Evolutionary conservation across 176 grass and related monocot species (phyloP).

Genomic region (Oryza rufipogon): DNA sequence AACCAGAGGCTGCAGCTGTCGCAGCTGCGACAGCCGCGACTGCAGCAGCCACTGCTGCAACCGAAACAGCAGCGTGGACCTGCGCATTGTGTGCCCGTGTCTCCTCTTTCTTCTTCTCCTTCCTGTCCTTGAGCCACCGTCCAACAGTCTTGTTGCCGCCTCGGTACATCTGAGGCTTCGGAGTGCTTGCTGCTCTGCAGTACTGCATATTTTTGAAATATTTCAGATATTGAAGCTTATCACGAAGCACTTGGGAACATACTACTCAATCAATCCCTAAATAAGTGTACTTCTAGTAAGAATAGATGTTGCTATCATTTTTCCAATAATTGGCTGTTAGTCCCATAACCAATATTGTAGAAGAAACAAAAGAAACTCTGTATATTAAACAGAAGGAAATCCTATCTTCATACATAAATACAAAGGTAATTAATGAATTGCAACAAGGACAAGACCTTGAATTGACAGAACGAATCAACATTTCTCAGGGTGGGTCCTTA

Average conservation of each 20-base stretch:
- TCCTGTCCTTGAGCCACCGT: constrained; percentile 90
- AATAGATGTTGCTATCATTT: not conserved
- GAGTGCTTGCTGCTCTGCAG: constrained; percentile 64
- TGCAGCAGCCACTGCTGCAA: constrained; percentile 76
- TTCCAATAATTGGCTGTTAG: not conserved
- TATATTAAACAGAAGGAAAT: not conserved
- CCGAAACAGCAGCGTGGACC: constrained; percentile 82
- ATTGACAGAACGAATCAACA: constrained; percentile 27
- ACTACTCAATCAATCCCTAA: no score
- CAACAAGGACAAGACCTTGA: constrained; percentile 10
- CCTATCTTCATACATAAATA: not conserved
- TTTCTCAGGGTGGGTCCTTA: constrained; percentile 25
- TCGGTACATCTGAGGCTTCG: constrained; percentile 64
- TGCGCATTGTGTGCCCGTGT: constrained; percentile 90
- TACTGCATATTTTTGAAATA: constrained; percentile 50
- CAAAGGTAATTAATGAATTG: constrained; percentile 21
- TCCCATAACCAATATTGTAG: not conserved
- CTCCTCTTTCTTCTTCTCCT: constrained; percentile 97
- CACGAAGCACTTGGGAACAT: not conserved
- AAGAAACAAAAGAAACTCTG: not conserved
- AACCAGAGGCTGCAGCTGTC: constrained; percentile 54
- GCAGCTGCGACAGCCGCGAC: constrained; percentile 81
- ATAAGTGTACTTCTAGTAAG: not conserved
- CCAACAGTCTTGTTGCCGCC: constrained; percentile 84
- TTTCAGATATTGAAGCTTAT: not conserved